These are phyloP conservation scores for Biscogniauxia mediterranea DNA, from an alignment of 2,329 filamentous ascomycete genomes.

Conservation along the genomic window DNA sequence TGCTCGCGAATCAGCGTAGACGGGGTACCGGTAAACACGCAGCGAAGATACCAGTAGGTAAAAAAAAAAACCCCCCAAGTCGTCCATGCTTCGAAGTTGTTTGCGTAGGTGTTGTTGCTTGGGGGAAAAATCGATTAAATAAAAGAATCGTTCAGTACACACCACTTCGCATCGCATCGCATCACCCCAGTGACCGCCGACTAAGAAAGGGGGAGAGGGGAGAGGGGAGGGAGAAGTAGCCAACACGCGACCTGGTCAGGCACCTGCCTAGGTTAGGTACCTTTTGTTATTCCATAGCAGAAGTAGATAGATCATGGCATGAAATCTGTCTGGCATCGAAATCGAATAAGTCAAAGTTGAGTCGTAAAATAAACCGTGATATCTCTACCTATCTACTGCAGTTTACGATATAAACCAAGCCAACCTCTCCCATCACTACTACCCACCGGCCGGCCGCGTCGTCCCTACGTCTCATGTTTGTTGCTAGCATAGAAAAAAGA, in stretches of 20 bases:
- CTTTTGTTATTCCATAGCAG: no score
- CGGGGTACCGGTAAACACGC: not conserved
- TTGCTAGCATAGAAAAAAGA: not conserved
- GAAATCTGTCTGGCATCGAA: not conserved
- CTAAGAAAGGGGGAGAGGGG: not conserved
- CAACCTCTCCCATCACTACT: no score
- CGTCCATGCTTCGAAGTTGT: no score
- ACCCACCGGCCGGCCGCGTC: no score
- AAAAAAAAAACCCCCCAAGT: not conserved
- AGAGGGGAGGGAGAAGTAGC: not conserved
- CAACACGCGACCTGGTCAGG: not conserved
- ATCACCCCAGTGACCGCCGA: not conserved
- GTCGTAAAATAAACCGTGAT: not conserved
- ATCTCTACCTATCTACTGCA: not conserved
- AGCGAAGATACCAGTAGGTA: no score
- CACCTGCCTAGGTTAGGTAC: no score
- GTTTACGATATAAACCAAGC: not conserved
- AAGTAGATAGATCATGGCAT: no score
- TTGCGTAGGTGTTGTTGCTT: no score
- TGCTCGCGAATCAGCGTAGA: not conserved
- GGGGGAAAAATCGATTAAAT: no score
- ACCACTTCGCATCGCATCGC: not conserved
- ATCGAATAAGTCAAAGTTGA: not conserved
- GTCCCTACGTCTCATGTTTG: not conserved
- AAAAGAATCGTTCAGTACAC: not conserved